Evolutionary conservation across 768 basidiomycete genomes (phyloP).

Genomic region (Mycena galopus): DNA sequence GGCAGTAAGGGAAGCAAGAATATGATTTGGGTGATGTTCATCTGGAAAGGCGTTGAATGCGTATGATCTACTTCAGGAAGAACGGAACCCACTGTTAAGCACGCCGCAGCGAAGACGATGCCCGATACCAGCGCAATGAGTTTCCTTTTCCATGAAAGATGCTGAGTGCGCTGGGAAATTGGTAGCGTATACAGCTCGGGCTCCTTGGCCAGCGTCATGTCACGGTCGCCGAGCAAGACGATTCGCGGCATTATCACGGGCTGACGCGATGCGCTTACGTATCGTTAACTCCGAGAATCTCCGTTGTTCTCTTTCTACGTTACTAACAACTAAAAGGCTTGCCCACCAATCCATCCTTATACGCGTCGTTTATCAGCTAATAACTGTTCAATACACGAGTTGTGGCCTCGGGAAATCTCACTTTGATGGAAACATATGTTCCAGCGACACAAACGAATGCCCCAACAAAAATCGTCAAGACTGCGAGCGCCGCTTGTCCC

Average conservation of each 20-base stretch:
- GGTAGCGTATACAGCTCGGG: conserved; percentile 57
- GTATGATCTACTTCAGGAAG: no score
- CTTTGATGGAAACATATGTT: conserved; percentile 66
- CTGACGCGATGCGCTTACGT: background rate
- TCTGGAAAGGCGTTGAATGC: conserved; percentile 31
- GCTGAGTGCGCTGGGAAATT: conserved; percentile 55
- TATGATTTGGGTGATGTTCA: conserved; percentile 80
- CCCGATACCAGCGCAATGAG: conserved; percentile 65
- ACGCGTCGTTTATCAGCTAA: conserved; percentile 63
- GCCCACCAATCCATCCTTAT: conserved; percentile 55
- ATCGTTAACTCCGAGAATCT: background rate
- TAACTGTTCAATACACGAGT: background rate
- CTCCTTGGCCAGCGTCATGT: conserved; percentile 11
- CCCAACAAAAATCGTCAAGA: conserved; percentile 60
- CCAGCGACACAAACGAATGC: conserved; percentile 67
- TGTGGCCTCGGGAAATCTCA: no score
- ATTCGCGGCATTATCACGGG: background rate
- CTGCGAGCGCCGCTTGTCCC: conserved; percentile 50
- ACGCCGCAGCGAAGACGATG: conserved; percentile 72
- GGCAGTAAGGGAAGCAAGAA: conserved; percentile 76
- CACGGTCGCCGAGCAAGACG: background rate
- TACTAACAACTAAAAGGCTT: conserved; percentile 60
- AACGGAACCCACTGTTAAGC: conserved; percentile 57
- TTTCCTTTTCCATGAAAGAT: conserved; percentile 65
- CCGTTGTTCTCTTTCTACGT: background rate